Evolutionary conservation across 176 grass and related monocot genomes (phyloP).

Genomic region (Triticum monococcum): DNA sequence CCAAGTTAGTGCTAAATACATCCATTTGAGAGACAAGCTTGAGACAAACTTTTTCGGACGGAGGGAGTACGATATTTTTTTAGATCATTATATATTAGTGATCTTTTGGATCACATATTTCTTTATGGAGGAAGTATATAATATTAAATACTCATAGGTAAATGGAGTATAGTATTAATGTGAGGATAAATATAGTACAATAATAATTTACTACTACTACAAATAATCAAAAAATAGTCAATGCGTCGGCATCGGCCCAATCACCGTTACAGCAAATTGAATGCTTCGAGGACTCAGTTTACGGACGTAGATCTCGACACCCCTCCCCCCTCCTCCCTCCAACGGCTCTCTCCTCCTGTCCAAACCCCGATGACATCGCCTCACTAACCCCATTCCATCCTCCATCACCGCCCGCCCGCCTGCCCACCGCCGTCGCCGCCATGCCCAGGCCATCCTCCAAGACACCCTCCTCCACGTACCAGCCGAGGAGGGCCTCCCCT

Average conservation of each 20-base stretch:
- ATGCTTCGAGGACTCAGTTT: background rate
- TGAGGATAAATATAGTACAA: too few relatives aligned
- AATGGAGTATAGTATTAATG: too few relatives aligned
- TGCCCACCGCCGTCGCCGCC: background rate
- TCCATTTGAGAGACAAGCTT: too few relatives aligned
- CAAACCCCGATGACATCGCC: conserved; percentile 9
- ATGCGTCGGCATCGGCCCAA: background rate
- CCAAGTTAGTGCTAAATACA: too few relatives aligned
- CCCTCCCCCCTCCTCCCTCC: background rate
- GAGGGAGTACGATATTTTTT: too few relatives aligned
- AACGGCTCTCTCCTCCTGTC: conserved; percentile 31
- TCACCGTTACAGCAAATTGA: conserved; percentile 24
- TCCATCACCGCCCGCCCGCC: background rate
- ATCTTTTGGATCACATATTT: too few relatives aligned
- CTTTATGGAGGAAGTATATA: too few relatives aligned
- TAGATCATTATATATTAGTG: too few relatives aligned
- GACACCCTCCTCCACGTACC: conserved; percentile 28
- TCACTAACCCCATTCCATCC: background rate
- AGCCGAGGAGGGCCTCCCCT: conserved; percentile 22
- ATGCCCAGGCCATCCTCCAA: conserved; percentile 16
- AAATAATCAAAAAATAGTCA: too few relatives aligned
- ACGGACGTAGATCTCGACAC: conserved; percentile 26
- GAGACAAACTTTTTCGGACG: too few relatives aligned
- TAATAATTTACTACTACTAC: too few relatives aligned
- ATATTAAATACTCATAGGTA: too few relatives aligned